Evolutionary conservation across 2,329 filamentous ascomycete species (phyloP), one percentile per base, ranked within the genome.

Genomic region (Calonectria ilicicola): DNA sequence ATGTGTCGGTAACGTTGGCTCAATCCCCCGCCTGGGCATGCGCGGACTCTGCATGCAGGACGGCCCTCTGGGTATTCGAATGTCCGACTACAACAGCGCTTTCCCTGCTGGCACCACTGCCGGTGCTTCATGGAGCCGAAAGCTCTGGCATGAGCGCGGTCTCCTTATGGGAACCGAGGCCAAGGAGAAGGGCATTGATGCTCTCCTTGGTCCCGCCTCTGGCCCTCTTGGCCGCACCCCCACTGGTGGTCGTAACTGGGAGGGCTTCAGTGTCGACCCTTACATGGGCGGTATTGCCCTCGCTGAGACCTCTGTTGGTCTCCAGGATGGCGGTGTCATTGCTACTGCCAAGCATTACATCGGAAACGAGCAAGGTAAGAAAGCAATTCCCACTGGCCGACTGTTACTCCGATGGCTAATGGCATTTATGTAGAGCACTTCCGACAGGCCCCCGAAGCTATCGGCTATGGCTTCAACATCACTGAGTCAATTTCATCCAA

Each of bases 31-130:
- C 44, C 85, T 95, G 6, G 92, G 92, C 14, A 89, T 95, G 77
- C 91, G 89, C 77, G 88, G 91, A 29, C 86, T 98, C n/a, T 98
- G 96, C 82, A 86, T 97, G 87, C 95, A 98, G 80, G 96, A 98
- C 81, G 93, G 93, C 3, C 95, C 95, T 7, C 87, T 97, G 1
- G 96, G 95, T 73, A 87, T 98, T 69, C 93, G 95, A 65, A 89
- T 92, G 70, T 86, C 90, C 76, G 95, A 98, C 83, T 96, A 93
- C 83, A 92, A 91, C 80, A 96, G 94, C 42, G 95, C 93, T 1
- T 98, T 97, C 82, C 90, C 94, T 0, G 92, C 93, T 0, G 95
- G 94, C 60, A 88, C 95, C 77, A 95, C 94, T 7, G 90, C 94
- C 35, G 96, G 93, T 17, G 94, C 95, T n/a, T 94, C 95, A 0